Base-by-base conservation (phyloP, 2,329 filamentous ascomycete species). In the Aspergillus clavatus region DNA sequence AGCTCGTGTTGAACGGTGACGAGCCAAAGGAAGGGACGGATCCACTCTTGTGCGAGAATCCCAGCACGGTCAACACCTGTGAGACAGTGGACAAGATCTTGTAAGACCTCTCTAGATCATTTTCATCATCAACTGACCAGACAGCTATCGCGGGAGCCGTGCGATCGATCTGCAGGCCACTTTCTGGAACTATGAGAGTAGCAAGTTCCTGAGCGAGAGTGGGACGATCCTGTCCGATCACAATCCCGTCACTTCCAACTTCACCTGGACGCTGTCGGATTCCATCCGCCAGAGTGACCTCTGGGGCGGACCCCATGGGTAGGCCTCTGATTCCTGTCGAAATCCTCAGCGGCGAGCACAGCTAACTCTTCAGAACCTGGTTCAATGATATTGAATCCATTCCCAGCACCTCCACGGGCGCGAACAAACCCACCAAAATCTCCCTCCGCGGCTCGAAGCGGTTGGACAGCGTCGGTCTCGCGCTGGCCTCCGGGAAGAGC, bases 61-160 rank as follows among this genome's bases (percentile, higher is more conserved):
- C 82, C 0, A 74, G 74, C 23, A 68, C 69, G 0, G 72, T 65
- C 38, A 72, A 72, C 56, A 60, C 63, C 4, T 86, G 83, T 63
- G 83, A 86, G 67, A 80, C 76, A 3, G 80, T 86, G 28, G 83
- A 86, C 65, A 86, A 86, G 66, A 69, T 83, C 38, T 77, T 83
- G 48, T 54, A 46, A n/a, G 38, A 16, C 19, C 46, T 67, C 37
- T 22, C 12, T 42, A n/a, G n/a, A n/a, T n/a, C n/a, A n/a, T n/a
- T n/a, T n/a, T n/a, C n/a, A n/a, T n/a, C n/a, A n/a, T n/a, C n/a
- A n/a, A n/a, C 44, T 28, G 41, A 12, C 5, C 7, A 14, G 8
- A 42, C 22, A 56, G 56, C 28, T 59, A 60, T 22, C 56, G 59
- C 2, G 56, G 56, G 7, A 60, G 60, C 12, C 55, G 69, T 21